Conservation (phyloP, 2,329 filamentous ascomycete genomes). For the Sclerotiophoma versabilis region DNA sequence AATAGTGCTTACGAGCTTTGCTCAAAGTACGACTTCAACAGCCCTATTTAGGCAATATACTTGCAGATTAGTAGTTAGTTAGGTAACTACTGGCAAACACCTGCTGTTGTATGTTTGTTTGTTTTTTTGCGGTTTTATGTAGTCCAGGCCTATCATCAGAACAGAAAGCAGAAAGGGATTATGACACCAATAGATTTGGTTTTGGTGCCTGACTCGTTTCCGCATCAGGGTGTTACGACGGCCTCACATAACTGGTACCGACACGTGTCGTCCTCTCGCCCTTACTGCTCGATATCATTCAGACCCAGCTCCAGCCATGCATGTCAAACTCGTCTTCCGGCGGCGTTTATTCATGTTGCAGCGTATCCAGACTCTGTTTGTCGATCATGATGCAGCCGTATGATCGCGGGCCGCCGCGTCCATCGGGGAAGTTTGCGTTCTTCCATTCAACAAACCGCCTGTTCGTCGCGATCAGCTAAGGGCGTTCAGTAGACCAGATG, state of each 20-base stretch:
- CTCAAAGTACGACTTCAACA: no score
- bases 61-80: no score
- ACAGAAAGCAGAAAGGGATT: no score
- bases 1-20: no score
- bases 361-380: slow-evolving; percentile 7
- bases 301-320: slow-evolving; percentile 5
- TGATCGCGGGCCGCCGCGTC: neutral
- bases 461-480: neutral
- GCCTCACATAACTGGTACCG: slow-evolving; percentile 4
- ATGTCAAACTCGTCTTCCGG: slow-evolving; percentile 5
- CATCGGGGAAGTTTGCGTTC: slow-evolving; percentile 1
- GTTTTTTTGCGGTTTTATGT: no score
- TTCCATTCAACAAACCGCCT: slow-evolving; percentile 1
- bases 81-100: no score
- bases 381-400: slow-evolving; percentile 6
- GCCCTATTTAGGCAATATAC: no score
- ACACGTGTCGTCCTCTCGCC: slow-evolving; percentile 3
- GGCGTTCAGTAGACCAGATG: neutral
- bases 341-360: slow-evolving; percentile 6
- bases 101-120: no score
- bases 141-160: no score
- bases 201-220: no score
- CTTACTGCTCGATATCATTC: slow-evolving; percentile 6
- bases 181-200: no score
- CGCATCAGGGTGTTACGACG: neutral